These are phyloP conservation scores for Yarrowia sp. DNA, from an alignment of 805 yeast genomes.

Conservation along the genomic window DNA sequence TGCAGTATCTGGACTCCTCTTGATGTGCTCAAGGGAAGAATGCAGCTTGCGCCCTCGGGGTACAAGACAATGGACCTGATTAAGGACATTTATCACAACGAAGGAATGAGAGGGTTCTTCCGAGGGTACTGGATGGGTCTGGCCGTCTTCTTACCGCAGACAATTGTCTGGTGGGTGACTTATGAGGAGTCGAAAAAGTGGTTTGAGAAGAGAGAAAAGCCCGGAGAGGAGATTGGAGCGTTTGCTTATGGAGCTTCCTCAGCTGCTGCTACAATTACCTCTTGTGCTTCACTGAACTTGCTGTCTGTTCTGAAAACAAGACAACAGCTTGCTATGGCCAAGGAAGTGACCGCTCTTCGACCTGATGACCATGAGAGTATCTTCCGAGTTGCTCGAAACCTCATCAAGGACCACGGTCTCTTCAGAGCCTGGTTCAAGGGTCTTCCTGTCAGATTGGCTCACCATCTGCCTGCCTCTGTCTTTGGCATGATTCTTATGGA, in stretches of 20 bases:
- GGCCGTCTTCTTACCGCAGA: conserved; percentile 54
- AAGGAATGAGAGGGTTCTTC: conserved; percentile 80
- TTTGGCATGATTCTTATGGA: conserved; percentile 37
- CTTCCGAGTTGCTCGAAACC: conserved; percentile 29
- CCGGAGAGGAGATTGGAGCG: conserved; percentile 20
- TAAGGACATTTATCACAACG: conserved; percentile 57
- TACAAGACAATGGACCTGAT: conserved; percentile 42
- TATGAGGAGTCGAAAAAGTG: conserved; percentile 30
- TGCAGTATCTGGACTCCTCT: conserved; percentile 53
- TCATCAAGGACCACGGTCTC: conserved; percentile 28
- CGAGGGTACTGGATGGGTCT: conserved; percentile 68
- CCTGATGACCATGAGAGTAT: conserved; percentile 34
- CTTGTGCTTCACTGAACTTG: conserved; percentile 26
- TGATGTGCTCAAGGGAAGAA: conserved; percentile 53
- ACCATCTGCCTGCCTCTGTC: conserved; percentile 29
- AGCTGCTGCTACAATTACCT: conserved; percentile 15
- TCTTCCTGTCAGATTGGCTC: conserved; percentile 33
- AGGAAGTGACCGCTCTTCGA: conserved; percentile 32
- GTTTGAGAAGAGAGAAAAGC: conserved; percentile 9
- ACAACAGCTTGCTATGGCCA: conserved; percentile 28
- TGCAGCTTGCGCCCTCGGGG: conserved; percentile 49
- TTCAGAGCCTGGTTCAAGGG: conserved; percentile 35
- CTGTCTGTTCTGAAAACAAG: conserved; percentile 31
- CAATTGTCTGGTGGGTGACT: conserved; percentile 54
- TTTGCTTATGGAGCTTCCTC: conserved; percentile 32